These are phyloP conservation scores for Ceratocystis cubensis DNA, from an alignment of 2,329 filamentous ascomycete genomes.

Conservation along the genomic window DNA sequence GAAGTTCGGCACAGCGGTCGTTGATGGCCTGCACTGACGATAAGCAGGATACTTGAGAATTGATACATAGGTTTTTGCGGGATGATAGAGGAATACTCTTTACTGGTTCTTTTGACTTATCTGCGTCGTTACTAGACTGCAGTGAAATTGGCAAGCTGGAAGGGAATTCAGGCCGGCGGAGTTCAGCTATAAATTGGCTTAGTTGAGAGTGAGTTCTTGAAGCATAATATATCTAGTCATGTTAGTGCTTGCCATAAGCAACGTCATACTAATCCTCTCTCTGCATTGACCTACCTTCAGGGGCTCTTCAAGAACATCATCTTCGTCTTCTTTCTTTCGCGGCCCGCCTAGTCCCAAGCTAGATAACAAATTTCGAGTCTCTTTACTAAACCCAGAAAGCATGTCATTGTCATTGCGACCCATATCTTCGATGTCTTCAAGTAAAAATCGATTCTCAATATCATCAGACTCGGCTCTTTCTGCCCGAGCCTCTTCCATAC, in stretches of 20 bases:
- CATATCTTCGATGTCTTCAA: slow-evolving; percentile 55
- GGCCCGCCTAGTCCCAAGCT: slow-evolving; percentile 42
- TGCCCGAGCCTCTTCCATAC: slow-evolving; percentile 29
- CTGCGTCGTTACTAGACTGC: slow-evolving; percentile 18
- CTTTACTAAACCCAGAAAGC: slow-evolving; percentile 52
- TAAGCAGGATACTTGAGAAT: slow-evolving; percentile 63
- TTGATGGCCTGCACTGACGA: slow-evolving; percentile 71
- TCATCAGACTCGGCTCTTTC: slow-evolving; percentile 28
- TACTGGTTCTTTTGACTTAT: slow-evolving; percentile 33
- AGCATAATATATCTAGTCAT: slow-evolving; percentile 63
- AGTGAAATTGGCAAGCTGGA: slow-evolving; percentile 47
- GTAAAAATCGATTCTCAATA: slow-evolving; percentile 57
- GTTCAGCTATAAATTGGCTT: slow-evolving; percentile 73
- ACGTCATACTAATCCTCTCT: not conserved
- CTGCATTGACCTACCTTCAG: slow-evolving; percentile 44
- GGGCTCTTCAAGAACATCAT: slow-evolving; percentile 45
- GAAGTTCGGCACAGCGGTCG: slow-evolving; percentile 80
- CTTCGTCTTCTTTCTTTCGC: slow-evolving; percentile 30
- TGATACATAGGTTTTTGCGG: slow-evolving; percentile 81
- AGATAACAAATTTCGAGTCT: slow-evolving; percentile 62
- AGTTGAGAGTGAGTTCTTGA: slow-evolving; percentile 88
- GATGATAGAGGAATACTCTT: slow-evolving; percentile 79
- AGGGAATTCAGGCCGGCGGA: slow-evolving; percentile 66
- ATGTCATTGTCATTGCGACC: slow-evolving; percentile 29
- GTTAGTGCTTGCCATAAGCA: slow-evolving; percentile 26